phyloP scores from a whole-genome alignment of 495 filamentous ascomycete species.

The Cairneyella variabilis region DNA sequence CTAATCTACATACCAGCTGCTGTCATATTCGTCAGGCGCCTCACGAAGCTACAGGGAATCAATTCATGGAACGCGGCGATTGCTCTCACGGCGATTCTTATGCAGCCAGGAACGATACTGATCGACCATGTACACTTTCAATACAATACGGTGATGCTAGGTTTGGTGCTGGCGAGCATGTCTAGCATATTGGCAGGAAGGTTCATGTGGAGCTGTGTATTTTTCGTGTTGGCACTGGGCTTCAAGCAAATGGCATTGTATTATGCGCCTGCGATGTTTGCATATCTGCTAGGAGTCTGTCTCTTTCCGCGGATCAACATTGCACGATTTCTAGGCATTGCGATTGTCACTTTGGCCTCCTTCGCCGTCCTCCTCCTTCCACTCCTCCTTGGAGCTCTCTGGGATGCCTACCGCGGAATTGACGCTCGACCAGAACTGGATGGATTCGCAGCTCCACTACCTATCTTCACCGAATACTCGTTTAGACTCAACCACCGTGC shows the following conservation, averaged over 20 bases:
- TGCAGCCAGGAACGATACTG: slow-evolving; percentile 89
- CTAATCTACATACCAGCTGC: slow-evolving; percentile 81
- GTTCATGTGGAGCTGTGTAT: slow-evolving; percentile 82
- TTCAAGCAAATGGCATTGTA: slow-evolving; percentile 99
- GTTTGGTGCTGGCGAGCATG: slow-evolving; percentile 77
- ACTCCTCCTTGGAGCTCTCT: slow-evolving; percentile 59
- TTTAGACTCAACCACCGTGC: slow-evolving; percentile 57
- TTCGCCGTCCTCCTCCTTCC: slow-evolving; percentile 76
- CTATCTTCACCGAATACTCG: slow-evolving; percentile 53
- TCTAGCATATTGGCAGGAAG: slow-evolving; percentile 83
- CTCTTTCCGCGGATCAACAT: slow-evolving; percentile 68
- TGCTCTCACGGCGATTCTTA: slow-evolving; percentile 81
- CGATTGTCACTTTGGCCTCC: slow-evolving; percentile 63
- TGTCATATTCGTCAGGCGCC: slow-evolving; percentile 76
- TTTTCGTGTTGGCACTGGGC: slow-evolving; percentile 88
- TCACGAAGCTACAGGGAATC: slow-evolving; percentile 67
- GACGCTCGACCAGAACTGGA: slow-evolving; percentile 44
- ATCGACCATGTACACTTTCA: slow-evolving; percentile 99
- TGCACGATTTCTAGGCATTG: slow-evolving; percentile 68
- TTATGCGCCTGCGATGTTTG: slow-evolving; percentile 89
- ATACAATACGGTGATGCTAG: slow-evolving; percentile 98
- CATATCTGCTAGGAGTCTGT: slow-evolving; percentile 84
- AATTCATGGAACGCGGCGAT: slow-evolving; percentile 73
- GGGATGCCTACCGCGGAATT: slow-evolving; percentile 53
- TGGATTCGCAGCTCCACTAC: slow-evolving; percentile 50